Percentiles rank a stretch among this genome's conserved stretches.
These are phyloP conservation scores for Coemansia sp. DNA, from an alignment of 192 early-diverging fungal genomes.

Conservation along the genomic window DNA sequence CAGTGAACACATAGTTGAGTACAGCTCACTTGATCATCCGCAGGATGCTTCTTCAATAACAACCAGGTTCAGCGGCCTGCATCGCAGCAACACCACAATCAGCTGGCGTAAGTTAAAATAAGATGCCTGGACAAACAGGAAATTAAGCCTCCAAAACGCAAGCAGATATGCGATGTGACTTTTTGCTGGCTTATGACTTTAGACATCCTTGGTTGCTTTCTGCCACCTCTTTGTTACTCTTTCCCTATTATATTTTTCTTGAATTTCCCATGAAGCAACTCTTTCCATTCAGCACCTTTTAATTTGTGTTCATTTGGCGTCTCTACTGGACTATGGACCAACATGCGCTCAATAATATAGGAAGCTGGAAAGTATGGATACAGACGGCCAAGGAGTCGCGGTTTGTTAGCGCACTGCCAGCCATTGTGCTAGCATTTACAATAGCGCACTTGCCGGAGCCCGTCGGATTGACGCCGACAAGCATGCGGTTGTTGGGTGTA, in stretches of 20 bases:
- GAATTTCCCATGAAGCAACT: not conserved
- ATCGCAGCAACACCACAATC: not conserved
- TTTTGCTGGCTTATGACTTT: not conserved
- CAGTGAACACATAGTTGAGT: slow-evolving; percentile 6
- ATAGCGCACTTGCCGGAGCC: slow-evolving; percentile 42
- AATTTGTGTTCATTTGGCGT: not conserved
- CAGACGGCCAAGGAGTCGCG: slow-evolving; percentile 26
- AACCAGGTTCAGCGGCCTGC: not conserved
- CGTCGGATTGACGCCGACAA: slow-evolving; percentile 26
- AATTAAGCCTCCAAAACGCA: not conserved
- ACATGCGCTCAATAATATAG: slow-evolving; percentile 13
- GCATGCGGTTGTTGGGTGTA: slow-evolving; percentile 50
- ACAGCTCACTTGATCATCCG: slow-evolving; percentile 9
- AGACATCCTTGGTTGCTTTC: not conserved
- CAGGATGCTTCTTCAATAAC: not conserved
- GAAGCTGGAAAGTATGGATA: slow-evolving; percentile 39
- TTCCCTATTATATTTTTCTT: not conserved
- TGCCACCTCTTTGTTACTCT: not conserved
- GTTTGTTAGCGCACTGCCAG: slow-evolving; percentile 34
- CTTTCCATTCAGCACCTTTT: not conserved
- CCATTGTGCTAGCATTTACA: slow-evolving; percentile 23
- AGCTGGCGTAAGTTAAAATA: slow-evolving; percentile 1
- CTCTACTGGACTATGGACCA: not conserved
- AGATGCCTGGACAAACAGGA: not conserved
- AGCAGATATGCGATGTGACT: not conserved